Conservation (phyloP, 495 filamentous ascomycete species). For the Neurospora sp. region DNA sequence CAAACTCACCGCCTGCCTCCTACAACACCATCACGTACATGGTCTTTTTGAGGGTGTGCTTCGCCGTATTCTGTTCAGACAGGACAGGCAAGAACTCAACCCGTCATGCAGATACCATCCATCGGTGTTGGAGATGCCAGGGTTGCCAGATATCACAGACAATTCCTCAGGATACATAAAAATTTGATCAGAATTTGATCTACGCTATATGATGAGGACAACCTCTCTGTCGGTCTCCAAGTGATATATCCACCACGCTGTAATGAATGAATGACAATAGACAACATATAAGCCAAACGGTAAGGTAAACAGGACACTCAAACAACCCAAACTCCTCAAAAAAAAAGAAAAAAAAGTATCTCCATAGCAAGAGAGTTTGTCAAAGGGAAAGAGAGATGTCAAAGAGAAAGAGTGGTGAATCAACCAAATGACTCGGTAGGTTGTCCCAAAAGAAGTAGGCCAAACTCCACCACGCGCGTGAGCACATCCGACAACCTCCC, state of each 20-base stretch:
- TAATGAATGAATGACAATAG: neutral
- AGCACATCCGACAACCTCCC: slow-evolving; percentile 14
- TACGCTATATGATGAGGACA: neutral
- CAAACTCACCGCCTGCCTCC: neutral
- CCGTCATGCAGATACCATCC: too few relatives aligned
- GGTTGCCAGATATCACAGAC: too few relatives aligned
- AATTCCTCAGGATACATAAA: neutral
- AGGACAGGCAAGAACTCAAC: neutral
- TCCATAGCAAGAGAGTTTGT: neutral
- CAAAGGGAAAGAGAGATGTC: neutral
- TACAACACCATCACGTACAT: neutral
- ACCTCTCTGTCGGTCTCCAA: neutral
- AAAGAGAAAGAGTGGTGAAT: too few relatives aligned
- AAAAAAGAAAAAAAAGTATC: slow-evolving; percentile 1
- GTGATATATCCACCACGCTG: neutral
- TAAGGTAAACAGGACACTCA: neutral
- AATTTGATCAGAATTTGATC: neutral
- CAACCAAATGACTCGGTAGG: neutral
- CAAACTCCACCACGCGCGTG: slow-evolving; percentile 19
- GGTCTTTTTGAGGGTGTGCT: neutral
- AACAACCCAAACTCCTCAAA: slow-evolving; percentile 8
- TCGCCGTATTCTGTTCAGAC: neutral
- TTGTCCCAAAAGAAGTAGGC: slow-evolving; percentile 11
- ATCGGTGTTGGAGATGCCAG: too few relatives aligned
- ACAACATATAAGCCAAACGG: neutral